A percentile compares a stretch with the other conserved stretches of the same genome.
Evolutionary conservation across 345 rosid species (phyloP).

Genomic region (Pistacia integerrima): DNA sequence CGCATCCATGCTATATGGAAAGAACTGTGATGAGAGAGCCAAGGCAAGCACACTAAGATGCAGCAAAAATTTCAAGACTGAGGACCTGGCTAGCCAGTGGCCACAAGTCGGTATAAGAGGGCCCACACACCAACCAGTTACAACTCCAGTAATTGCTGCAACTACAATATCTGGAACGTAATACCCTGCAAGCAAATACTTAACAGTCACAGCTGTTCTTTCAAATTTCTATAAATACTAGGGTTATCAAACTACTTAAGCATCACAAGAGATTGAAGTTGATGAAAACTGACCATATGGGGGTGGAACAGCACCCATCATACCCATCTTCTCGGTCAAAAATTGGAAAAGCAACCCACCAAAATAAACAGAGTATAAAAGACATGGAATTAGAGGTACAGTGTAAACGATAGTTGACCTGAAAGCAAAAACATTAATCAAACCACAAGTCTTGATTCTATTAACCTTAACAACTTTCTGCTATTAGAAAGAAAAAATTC

Average conservation of each 20-base stretch:
- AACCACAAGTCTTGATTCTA: constrained; percentile 8
- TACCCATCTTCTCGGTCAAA: constrained; percentile 94
- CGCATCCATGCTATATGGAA: constrained; percentile 86
- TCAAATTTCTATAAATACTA: neutral
- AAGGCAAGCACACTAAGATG: constrained; percentile 68
- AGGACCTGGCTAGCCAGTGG: constrained; percentile 76
- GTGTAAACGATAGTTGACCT: constrained; percentile 70
- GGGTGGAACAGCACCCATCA: constrained; percentile 91
- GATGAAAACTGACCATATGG: constrained; percentile 78
- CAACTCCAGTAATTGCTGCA: constrained; percentile 68
- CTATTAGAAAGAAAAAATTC: neutral
- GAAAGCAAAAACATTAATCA: constrained; percentile 43
- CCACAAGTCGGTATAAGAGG: constrained; percentile 80
- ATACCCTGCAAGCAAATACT: constrained; percentile 60
- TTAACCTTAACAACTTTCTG: neutral
- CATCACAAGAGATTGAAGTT: constrained; percentile 20
- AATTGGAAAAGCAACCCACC: constrained; percentile 78
- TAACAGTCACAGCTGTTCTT: constrained; percentile 5
- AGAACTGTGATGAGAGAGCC: constrained; percentile 87
- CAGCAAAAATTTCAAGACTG: constrained; percentile 67
- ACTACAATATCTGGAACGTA: constrained; percentile 70
- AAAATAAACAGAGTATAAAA: constrained; percentile 71
- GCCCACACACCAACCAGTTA: constrained; percentile 80
- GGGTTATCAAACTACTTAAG: constrained; percentile 10
- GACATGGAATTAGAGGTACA: constrained; percentile 76